A percentile compares a stretch with the other conserved stretches of the same genome.
Conservation (phyloP, 2,329 filamentous ascomycete species). For the Reticulascus tulasneorum region DNA sequence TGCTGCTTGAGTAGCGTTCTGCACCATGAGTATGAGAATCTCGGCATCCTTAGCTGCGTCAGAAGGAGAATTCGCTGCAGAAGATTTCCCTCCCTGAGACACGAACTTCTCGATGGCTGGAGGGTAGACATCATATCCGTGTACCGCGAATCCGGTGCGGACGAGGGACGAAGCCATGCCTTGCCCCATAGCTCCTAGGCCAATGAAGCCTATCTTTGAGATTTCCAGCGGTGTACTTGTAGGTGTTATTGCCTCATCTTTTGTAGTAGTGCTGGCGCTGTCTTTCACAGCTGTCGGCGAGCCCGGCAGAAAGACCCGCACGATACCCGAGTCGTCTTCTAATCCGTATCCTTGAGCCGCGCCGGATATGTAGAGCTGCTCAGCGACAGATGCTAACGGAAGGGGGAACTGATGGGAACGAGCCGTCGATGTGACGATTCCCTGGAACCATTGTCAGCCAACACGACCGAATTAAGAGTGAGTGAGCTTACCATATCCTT, state of each 20-base stretch:
- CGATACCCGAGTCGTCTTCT: conserved; percentile 23
- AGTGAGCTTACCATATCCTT: conserved; percentile 27
- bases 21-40: conserved; percentile 31
- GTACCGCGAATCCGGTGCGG: conserved; percentile 25
- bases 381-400: conserved; percentile 27
- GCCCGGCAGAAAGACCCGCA: conserved; percentile 20
- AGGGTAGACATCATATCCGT: conserved; percentile 27
- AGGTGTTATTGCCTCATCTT: conserved; percentile 13
- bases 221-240: conserved; percentile 18
- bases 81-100: conserved; percentile 17
- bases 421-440: conserved; percentile 24
- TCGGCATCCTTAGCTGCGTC: conserved; percentile 24
- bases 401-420: conserved; percentile 27
- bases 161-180: conserved; percentile 32
- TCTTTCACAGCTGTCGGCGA: conserved; percentile 13
- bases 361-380: conserved; percentile 27
- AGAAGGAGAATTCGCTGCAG: conserved; percentile 19
- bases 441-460: conserved; percentile 5
- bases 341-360: conserved; percentile 21
- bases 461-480: neutral
- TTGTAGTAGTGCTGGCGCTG: conserved; percentile 5
- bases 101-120: conserved; percentile 25
- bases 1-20: conserved; percentile 27
- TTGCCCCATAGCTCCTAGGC: conserved; percentile 33
- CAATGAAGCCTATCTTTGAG: conserved; percentile 29